A percentile compares a stretch with the other conserved stretches of the same genome.
These are phyloP conservation scores for Xerophyta viscosa DNA, from an alignment of 106 monocot genomes.

Conservation along the genomic window DNA sequence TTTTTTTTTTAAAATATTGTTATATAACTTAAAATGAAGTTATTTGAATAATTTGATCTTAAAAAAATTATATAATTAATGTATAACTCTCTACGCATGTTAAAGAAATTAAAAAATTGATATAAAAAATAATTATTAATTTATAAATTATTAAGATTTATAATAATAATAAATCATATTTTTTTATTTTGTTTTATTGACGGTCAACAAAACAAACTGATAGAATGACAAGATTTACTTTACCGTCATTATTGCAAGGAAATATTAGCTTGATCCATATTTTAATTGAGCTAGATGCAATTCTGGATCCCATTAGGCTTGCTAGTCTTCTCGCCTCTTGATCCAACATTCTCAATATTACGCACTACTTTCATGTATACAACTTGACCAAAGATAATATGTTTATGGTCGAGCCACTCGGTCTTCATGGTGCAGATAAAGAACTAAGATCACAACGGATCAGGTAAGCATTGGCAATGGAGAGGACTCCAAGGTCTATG, in stretches of 20 bases:
- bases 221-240: not conserved
- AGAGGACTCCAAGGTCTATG: conserved; percentile 50
- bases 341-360: conserved; percentile 47
- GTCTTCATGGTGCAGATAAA: conserved; percentile 60
- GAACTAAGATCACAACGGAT: conserved; percentile 83
- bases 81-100: no score
- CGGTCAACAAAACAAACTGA: not conserved
- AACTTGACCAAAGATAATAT: conserved; percentile 67
- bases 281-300: conserved; percentile 46
- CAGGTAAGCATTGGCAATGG: conserved; percentile 75
- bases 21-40: no score
- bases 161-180: no score
- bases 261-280: not conserved
- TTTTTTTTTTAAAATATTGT: no score
- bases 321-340: conserved; percentile 22
- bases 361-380: conserved; percentile 52
- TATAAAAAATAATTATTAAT: no score
- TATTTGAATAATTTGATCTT: no score
- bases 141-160: no score
- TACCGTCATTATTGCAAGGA: not conserved
- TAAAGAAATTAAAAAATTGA: no score
- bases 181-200: no score
- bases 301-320: conserved; percentile 36
- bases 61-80: no score
- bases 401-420: conserved; percentile 63